Base-by-base conservation (phyloP, 805 yeast genomes). In the Candida vaughaniae region DNA sequence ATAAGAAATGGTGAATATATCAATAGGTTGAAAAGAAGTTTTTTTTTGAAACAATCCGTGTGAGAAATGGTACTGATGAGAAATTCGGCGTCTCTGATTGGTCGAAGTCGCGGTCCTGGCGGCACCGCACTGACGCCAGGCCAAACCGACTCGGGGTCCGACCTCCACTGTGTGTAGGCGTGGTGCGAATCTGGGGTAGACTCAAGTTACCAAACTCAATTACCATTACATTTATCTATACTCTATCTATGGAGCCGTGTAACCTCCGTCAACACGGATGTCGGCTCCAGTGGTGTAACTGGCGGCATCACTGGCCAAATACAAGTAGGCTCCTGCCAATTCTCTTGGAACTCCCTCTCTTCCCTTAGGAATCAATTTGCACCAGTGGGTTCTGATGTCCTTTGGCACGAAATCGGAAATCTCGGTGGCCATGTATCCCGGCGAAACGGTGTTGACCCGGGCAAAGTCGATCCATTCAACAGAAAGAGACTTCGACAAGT, bases 391-490 rank as follows among this genome's bases (percentile, higher is more conserved):
- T 57, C 66, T 64, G 36, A 56, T 48, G 4, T 57, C 66, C 11
- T 50, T 53, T 3, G 63, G 60, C n/a, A 60, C 64, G 38, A 69
- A 69, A 41, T 63, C 71, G 25, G 67, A 55, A 33, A 86, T 71
- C 45, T 82, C 87, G 6, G 95, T 84, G 41, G 73, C 75, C 43
- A 85, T 82, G 67, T 87, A 86, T n/a, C 95, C 95, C 16, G 95
- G 95, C 11, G 88, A 80, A 20, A 86, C 75, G 19, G 85, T 69
- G 67, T 86, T 86, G 40, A 82, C 91, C 48, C 95, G 75, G n/a
- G 91, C 95, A 53, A 83, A 84, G 26, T 58, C 49, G n/a, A 89
- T 78, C 90, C 93, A 88, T 65, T 88, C 96, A 28, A 87, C 79
- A 11, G 95, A 91, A 46, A 87, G 67, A 1, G 93, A 85, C 58